These are phyloP conservation scores for Fusarium sp. DNA, from an alignment of 2,329 filamentous ascomycete genomes.

Conservation along the genomic window DNA sequence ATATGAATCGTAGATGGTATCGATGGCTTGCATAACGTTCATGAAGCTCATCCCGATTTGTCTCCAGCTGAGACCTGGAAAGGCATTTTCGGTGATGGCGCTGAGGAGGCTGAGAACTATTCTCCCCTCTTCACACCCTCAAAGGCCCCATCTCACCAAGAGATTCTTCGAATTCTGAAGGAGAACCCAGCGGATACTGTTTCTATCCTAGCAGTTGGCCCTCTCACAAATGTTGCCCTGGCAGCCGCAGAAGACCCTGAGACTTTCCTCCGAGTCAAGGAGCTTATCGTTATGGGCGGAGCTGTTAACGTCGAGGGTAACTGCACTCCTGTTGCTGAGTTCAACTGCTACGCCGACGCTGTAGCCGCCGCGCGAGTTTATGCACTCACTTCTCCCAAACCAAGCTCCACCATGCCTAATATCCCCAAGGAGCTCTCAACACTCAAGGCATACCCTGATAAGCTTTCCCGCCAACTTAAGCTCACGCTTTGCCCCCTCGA, in stretches of 20 bases:
- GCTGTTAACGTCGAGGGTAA: conserved; percentile 85
- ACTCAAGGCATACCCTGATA: conserved; percentile 72
- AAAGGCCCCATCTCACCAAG: conserved; percentile 77
- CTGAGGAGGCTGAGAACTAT: conserved; percentile 58
- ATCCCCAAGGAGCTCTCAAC: conserved; percentile 63
- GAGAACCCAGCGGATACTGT: conserved; percentile 87
- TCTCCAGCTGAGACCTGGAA: conserved; percentile 81
- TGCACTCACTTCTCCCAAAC: conserved; percentile 79
- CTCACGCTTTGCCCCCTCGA: conserved; percentile 81
- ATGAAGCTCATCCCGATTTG: conserved; percentile 79
- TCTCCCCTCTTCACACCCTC: conserved; percentile 80
- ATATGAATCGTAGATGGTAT: conserved; percentile 70
- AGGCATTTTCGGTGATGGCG: conserved; percentile 66
- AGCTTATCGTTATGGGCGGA: conserved; percentile 96
- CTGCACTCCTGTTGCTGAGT: conserved; percentile 86
- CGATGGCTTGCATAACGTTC: conserved; percentile 82
- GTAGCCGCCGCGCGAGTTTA: conserved; percentile 81
- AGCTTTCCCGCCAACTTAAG: conserved; percentile 72
- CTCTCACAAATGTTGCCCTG: conserved; percentile 91
- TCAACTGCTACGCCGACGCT: conserved; percentile 93
- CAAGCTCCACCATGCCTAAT: conserved; percentile 83
- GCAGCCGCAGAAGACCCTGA: conserved; percentile 90
- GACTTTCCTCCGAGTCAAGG: conserved; percentile 88
- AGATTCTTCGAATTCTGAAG: conserved; percentile 87
- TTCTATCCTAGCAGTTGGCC: conserved; percentile 90